Evolutionary conservation across 176 grass and related monocot genomes (phyloP), one percentile per base, ranked within the genome.

Genomic region (Cymbopogon citratus): DNA sequence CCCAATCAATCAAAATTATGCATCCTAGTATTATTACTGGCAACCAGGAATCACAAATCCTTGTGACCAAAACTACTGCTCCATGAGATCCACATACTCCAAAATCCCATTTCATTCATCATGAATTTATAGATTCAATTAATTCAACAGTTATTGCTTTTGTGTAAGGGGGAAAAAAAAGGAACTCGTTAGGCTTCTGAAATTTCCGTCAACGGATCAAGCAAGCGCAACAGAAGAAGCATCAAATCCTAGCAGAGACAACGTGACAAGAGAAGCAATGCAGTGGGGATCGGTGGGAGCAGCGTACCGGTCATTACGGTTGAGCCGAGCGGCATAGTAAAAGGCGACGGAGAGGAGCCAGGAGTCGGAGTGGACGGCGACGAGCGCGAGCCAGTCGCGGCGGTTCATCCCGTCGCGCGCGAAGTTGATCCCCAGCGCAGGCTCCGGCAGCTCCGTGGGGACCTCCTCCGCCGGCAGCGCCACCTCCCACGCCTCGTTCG

Each of bases 341-440:
- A 90, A 90, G 16, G 88, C 88, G 66, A 90, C 83, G 35, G 88
- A 78, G 34, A 90, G 44, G 57, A 90, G 88, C 88, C 88, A 90
- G 5, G 87, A 85, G 73, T 86, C 83, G 34, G 72, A 78, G 65
- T 85, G 81, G 63, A 82, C 83, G 19, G 87, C 79, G 54, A 90
- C 73, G 60, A 90, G 83, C 24, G 83, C 74, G 4, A 89, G 72
- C 87, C 87, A 89, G 26, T 89, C 87, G 10, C 76, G 70, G 18
- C 87, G 87, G 61, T 85, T 79, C 87, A 82, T 86, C 43, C 83
- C 87, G 38, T 89, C 81, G 66, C 87, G 84, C n/a, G 83, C 73
- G 57, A 86, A 78, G 59, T 90, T 90, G 54, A 90, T 86, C 25
- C 87, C 87, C 9, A 86, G 79, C 43, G 83, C 74, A 27, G 88